These are phyloP conservation scores for Decorospora gaudefroyi DNA, from an alignment of 2,329 filamentous ascomycete species.

Conservation along the genomic window DNA sequence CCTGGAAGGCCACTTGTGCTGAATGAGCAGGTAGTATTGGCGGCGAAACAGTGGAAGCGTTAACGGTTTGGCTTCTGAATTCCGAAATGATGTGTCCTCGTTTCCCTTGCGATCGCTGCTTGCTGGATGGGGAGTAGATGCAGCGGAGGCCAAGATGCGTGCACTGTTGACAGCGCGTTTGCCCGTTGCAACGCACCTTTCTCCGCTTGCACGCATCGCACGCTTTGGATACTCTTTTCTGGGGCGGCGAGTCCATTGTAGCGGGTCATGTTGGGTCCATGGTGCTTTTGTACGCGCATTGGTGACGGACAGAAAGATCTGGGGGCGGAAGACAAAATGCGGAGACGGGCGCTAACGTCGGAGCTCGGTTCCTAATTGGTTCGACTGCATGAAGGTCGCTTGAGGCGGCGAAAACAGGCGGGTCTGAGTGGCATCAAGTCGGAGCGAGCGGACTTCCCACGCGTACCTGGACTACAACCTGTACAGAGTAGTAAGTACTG, in stretches of 20 bases:
- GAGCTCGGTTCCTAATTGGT: constrained; percentile 10
- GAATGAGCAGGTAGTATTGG: constrained; percentile 34
- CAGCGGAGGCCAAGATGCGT: constrained; percentile 52
- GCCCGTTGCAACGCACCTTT: constrained; percentile 56
- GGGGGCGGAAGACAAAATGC: constrained; percentile 18
- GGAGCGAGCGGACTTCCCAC: constrained; percentile 5
- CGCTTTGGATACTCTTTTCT: constrained; percentile 48
- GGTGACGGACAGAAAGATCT: constrained; percentile 17
- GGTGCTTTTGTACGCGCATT: constrained; percentile 15
- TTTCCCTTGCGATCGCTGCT: constrained; percentile 46
- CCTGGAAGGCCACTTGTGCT: constrained; percentile 12
- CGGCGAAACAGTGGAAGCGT: constrained; percentile 23
- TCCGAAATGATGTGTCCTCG: constrained; percentile 51
- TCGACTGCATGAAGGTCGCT: constrained; percentile 6
- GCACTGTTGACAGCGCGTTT: constrained; percentile 50
- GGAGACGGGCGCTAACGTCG: constrained; percentile 18
- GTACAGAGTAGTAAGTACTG: no score
- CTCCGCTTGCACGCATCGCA: constrained; percentile 55
- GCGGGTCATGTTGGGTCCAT: constrained; percentile 27
- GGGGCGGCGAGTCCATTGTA: constrained; percentile 32
- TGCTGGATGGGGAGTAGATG: constrained; percentile 50
- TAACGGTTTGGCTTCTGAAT: constrained; percentile 44
- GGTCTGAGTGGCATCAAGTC: constrained; percentile 10
- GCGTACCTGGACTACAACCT: no score
- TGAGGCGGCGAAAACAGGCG: constrained; percentile 7